Evolutionary conservation across 345 rosid species (phyloP).

Genomic region (Corymbia maculata): DNA sequence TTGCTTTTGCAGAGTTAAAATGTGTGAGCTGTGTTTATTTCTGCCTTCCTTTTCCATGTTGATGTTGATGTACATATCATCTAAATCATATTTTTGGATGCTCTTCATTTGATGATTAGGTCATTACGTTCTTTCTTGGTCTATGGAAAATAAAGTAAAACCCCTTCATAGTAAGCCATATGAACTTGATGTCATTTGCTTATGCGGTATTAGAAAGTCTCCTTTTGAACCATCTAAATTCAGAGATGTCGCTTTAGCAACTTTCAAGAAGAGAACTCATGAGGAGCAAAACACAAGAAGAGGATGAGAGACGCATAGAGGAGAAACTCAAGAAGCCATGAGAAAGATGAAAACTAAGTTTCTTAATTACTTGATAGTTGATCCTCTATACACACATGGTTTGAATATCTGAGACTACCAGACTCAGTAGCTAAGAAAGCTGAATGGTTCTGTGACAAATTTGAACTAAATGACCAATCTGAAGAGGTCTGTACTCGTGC

Average conservation of each 20-base stretch:
- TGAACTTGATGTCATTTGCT: not conserved
- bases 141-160: not conserved
- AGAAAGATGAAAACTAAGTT: not conserved
- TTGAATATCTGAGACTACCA: not conserved
- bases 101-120: not conserved
- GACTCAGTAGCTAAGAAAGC: not conserved
- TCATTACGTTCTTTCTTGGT: not conserved
- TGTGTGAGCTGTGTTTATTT: not conserved
- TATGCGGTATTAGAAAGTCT: not conserved
- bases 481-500: not conserved
- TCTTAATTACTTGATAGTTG: not conserved
- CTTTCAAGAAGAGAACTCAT: not conserved
- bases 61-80: not conserved
- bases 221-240: not conserved
- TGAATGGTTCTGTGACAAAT: not conserved
- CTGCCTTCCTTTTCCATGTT: not conserved
- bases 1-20: not conserved
- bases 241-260: not conserved
- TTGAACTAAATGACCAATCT: not conserved
- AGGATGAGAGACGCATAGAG: not conserved
- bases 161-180: not conserved
- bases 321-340: not conserved
- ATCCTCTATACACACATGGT: not conserved
- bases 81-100: not conserved
- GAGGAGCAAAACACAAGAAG: not conserved